Conservation (phyloP, 1,284 basidiomycete species). For the Pseudozyma pruni region DNA sequence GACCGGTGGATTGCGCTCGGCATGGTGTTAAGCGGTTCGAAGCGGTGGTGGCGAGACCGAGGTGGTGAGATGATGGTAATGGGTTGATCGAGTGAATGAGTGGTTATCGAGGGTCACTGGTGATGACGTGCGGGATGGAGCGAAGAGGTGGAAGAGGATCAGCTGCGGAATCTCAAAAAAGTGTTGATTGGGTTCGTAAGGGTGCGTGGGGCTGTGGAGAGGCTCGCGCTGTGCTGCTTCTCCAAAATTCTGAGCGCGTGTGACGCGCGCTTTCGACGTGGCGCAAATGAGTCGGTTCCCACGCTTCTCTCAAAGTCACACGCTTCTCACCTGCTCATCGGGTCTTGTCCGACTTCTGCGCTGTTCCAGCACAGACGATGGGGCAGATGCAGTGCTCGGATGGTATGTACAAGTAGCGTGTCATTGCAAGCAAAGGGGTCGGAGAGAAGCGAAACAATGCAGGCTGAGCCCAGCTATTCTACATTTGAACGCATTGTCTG, state of each 20-base stretch:
- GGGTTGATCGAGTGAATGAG: too few species aligned
- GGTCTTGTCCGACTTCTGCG: background rate
- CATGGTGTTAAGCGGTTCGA: background rate
- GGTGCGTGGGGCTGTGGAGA: too few species aligned
- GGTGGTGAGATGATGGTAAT: too few species aligned
- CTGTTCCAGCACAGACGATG: background rate
- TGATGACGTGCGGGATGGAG: background rate
- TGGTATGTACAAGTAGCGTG: conserved; percentile 5
- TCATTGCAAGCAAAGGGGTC: background rate
- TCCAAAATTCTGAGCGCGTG: background rate
- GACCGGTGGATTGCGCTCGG: conserved; percentile 1
- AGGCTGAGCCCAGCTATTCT: conserved; percentile 4
- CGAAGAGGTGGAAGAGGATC: background rate
- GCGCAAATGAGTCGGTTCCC: conserved; percentile 6
- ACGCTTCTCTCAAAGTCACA: background rate
- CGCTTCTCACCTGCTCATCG: background rate
- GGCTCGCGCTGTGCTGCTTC: background rate
- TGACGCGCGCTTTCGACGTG: background rate
- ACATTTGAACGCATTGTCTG: conserved; percentile 1
- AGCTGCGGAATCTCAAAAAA: background rate
- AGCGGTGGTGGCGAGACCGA: background rate
- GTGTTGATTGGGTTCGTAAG: conserved; percentile 9
- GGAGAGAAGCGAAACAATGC: background rate
- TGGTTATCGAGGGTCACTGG: too few species aligned
- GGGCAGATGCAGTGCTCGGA: background rate